These are phyloP conservation scores for Exophiala sp. DNA, from an alignment of 2,329 filamentous ascomycete genomes.

Conservation along the genomic window DNA sequence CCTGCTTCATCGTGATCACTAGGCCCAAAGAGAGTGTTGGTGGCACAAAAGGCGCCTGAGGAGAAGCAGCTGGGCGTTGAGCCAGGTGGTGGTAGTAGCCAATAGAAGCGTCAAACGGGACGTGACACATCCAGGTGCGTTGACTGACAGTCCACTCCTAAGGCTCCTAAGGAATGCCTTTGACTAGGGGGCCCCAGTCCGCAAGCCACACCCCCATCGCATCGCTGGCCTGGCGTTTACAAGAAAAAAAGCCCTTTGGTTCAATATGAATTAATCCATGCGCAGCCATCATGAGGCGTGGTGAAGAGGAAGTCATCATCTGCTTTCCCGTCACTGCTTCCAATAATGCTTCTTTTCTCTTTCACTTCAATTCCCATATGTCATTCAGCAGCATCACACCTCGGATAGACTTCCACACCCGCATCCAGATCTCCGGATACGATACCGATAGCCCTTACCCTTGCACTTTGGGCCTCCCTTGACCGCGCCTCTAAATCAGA, in stretches of 20 bases:
- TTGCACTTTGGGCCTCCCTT: not conserved
- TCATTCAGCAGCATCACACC: not conserved
- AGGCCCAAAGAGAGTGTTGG: slow-evolving; percentile 12
- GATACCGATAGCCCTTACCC: slow-evolving; percentile 4
- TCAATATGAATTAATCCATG: slow-evolving; percentile 2
- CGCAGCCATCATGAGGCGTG: slow-evolving; percentile 10
- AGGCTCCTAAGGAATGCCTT: not conserved
- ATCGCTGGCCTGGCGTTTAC: slow-evolving; percentile 2
- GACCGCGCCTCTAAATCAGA: slow-evolving; percentile 8
- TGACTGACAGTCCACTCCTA: slow-evolving; percentile 1
- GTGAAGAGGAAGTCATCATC: not conserved
- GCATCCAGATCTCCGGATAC: not conserved
- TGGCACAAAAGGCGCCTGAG: slow-evolving; percentile 20
- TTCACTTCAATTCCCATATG: not conserved
- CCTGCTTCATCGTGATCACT: slow-evolving; percentile 23
- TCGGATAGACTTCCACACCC: not conserved
- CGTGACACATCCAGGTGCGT: slow-evolving; percentile 1
- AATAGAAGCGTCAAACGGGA: slow-evolving; percentile 7
- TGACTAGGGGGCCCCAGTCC: slow-evolving; percentile 3
- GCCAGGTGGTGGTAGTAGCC: slow-evolving; percentile 14
- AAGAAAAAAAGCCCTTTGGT: slow-evolving; percentile 3
- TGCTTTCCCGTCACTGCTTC: too few species aligned
- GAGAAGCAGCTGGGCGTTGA: slow-evolving; percentile 15
- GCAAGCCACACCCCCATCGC: slow-evolving; percentile 5
- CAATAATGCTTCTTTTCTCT: not conserved